Conservation (phyloP, 371 early-diverging fungal genomes). For the Funneliformis caledonium region DNA sequence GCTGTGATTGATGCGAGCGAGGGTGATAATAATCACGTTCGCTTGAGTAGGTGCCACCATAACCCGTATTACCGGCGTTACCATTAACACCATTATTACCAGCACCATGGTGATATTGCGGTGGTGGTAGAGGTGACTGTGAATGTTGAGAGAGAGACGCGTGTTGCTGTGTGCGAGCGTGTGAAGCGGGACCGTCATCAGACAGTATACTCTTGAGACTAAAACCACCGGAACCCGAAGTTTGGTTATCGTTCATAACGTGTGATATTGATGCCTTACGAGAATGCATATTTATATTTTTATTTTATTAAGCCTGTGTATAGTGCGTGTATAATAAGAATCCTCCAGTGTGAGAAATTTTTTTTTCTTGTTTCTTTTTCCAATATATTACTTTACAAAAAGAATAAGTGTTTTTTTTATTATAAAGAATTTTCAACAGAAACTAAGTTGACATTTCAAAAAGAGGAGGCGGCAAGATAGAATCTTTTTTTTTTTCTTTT, state of each 20-base stretch:
- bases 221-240: slow-evolving; percentile 7
- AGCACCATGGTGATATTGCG: background rate
- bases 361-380: background rate
- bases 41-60: background rate
- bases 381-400: background rate
- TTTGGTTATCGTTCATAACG: slow-evolving; percentile 31
- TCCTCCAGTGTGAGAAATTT: background rate
- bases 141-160: slow-evolving; percentile 20
- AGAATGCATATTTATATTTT: slow-evolving; percentile 10
- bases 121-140: slow-evolving; percentile 20
- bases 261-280: slow-evolving; percentile 31
- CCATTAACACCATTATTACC: background rate
- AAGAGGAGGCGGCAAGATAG: background rate
- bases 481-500: background rate
- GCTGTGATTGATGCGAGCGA: background rate
- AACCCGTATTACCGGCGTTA: background rate
- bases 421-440: background rate
- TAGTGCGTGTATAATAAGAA: background rate
- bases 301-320: background rate
- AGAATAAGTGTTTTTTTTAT: slow-evolving; percentile 13
- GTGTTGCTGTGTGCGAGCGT: slow-evolving; percentile 7
- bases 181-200: slow-evolving; percentile 15
- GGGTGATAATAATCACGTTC: slow-evolving; percentile 8
- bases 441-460: background rate
- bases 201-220: slow-evolving; percentile 10